Conservation (phyloP, 1,284 basidiomycete genomes). For the Xerocomus amazonicus region DNA sequence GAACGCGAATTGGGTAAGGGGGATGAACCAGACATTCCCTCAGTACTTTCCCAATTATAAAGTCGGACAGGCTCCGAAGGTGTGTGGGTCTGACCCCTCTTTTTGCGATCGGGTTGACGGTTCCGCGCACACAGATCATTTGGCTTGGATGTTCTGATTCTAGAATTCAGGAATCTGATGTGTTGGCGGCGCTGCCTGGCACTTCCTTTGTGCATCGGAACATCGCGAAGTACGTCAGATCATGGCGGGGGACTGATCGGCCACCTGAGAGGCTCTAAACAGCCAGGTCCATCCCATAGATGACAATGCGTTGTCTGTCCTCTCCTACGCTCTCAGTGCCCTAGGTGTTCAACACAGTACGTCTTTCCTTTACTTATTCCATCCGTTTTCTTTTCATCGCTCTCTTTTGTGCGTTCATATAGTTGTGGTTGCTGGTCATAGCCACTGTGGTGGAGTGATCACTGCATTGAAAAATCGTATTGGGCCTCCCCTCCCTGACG, state of each 20-base stretch:
- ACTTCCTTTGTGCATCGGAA: slow-evolving; percentile 51
- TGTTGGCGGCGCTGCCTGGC: slow-evolving; percentile 40
- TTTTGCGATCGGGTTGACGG: background rate
- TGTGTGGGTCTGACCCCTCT: background rate
- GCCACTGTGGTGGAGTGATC: slow-evolving; percentile 23
- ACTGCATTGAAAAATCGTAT: too few species aligned
- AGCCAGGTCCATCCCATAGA: slow-evolving; percentile 28
- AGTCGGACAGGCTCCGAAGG: slow-evolving; percentile 21
- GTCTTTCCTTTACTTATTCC: background rate
- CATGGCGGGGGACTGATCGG: too few species aligned
- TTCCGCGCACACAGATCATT: slow-evolving; percentile 34
- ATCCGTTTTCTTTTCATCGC: background rate
- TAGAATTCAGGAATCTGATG: slow-evolving; percentile 43
- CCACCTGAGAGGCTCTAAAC: background rate
- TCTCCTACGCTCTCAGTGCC: slow-evolving; percentile 17
- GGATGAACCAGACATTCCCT: slow-evolving; percentile 25
- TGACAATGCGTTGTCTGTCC: slow-evolving; percentile 23
- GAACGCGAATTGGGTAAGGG: slow-evolving; percentile 21
- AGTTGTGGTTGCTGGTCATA: slow-evolving; percentile 29
- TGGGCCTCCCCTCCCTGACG: too few species aligned
- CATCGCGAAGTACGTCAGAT: slow-evolving; percentile 38
- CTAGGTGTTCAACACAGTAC: slow-evolving; percentile 22
- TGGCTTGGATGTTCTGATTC: slow-evolving; percentile 59
- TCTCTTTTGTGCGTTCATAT: background rate
- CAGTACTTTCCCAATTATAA: slow-evolving; percentile 20